Evolutionary conservation across 2,329 filamentous ascomycete species (phyloP).

Genomic region (Neoarthrinium moseri): DNA sequence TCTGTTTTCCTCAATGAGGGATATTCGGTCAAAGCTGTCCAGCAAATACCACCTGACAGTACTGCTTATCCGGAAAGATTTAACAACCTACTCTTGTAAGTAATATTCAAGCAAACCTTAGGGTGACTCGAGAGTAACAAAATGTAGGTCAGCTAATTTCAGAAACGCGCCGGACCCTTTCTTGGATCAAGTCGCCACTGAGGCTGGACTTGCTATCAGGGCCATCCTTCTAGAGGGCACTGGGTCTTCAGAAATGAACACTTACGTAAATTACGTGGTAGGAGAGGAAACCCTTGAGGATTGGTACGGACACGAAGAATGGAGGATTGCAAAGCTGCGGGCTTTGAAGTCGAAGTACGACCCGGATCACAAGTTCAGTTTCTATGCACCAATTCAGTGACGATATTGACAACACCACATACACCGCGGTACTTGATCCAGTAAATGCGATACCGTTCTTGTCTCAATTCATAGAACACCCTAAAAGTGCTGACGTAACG

Average conservation of each 20-base stretch:
- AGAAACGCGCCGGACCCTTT: neutral
- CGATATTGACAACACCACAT: no score
- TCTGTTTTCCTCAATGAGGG: conserved; percentile 6
- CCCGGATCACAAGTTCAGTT: conserved; percentile 8
- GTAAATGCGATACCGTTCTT: no score
- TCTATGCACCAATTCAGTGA: conserved; percentile 7
- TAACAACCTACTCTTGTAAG: conserved; percentile 8
- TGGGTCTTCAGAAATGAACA: neutral
- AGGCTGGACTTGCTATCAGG: neutral
- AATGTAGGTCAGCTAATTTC: neutral
- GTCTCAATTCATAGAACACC: no score
- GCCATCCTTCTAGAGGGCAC: conserved; percentile 4
- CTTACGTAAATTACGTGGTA: conserved; percentile 10
- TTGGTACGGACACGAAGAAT: conserved; percentile 9
- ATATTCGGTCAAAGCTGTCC: conserved; percentile 6
- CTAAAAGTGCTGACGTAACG: no score
- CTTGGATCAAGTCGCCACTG: neutral
- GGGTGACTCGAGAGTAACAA: neutral
- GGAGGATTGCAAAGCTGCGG: conserved; percentile 5
- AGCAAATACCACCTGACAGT: conserved; percentile 2
- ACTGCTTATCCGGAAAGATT: conserved; percentile 9
- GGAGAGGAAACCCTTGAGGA: conserved; percentile 5
- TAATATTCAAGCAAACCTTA: neutral
- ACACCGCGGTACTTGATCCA: no score
- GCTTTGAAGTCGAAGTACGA: conserved; percentile 9